A percentile compares a stretch with the other conserved stretches of the same genome.
phyloP scores from a whole-genome alignment of 345 rosid genomes.

The Eucalyptus tenuipes region DNA sequence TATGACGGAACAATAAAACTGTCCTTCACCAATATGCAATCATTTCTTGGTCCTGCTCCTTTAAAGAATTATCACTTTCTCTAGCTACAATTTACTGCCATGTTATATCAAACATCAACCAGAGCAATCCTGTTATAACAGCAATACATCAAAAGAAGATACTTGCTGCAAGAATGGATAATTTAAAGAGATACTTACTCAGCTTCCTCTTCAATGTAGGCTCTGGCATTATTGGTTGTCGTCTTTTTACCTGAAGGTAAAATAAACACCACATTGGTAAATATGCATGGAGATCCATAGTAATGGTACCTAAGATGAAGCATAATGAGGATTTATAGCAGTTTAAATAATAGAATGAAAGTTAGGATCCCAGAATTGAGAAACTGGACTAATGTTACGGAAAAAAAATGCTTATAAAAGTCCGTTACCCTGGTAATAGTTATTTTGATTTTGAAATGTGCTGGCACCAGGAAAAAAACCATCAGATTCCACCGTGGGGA shows the following conservation, averaged over 20 bases:
- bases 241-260: conserved; percentile 45
- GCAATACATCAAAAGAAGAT: neutral
- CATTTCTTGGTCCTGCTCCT: neutral
- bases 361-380: neutral
- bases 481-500: neutral
- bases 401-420: neutral
- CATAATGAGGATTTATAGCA: neutral
- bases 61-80: neutral
- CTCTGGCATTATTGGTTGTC: conserved; percentile 16
- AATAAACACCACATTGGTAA: neutral
- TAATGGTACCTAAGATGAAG: neutral
- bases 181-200: conserved; percentile 40
- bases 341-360: neutral
- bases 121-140: neutral
- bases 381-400: neutral
- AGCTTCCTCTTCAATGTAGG: conserved; percentile 76
- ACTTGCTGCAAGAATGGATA: neutral
- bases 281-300: neutral
- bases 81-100: neutral
- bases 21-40: neutral
- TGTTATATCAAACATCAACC: neutral
- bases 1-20: neutral
- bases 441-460: conserved; percentile 9
- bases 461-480: neutral
- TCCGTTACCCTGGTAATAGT: conserved; percentile 28